These are phyloP conservation scores for Austroboletus eburneus DNA, from an alignment of 768 basidiomycete species.

Conservation along the genomic window DNA sequence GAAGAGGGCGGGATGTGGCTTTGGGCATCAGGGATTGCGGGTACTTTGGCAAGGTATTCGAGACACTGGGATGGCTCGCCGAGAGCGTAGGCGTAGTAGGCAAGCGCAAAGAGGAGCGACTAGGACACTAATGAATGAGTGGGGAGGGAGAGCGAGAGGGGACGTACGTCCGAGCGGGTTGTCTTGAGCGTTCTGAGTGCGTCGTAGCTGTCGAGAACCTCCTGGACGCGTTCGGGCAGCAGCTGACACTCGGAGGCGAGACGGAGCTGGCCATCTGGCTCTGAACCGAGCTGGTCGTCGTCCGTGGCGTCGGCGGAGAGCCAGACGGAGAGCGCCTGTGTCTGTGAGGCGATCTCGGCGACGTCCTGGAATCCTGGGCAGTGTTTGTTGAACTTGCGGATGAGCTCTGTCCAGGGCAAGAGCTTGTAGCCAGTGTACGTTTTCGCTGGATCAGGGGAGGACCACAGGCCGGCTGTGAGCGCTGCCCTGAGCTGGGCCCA, in stretches of 20 bases:
- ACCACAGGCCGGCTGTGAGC: constrained; percentile 74
- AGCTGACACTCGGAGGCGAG: constrained; percentile 58
- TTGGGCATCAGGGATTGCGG: constrained; percentile 50
- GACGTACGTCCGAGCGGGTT: constrained; percentile 57
- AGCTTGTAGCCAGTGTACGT: constrained; percentile 42
- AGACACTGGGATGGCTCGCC: constrained; percentile 64
- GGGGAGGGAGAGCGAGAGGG: background rate
- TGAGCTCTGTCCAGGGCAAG: constrained; percentile 72
- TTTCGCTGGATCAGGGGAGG: constrained; percentile 55
- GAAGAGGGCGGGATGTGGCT: constrained; percentile 46
- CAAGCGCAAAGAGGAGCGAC: constrained; percentile 66
- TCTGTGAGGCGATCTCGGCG: constrained; percentile 64
- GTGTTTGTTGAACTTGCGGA: constrained; percentile 87
- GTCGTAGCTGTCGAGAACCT: constrained; percentile 53
- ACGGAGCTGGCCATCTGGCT: constrained; percentile 30
- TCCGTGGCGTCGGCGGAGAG: constrained; percentile 45
- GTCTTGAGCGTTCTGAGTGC: constrained; percentile 46
- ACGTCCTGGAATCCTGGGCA: constrained; percentile 57
- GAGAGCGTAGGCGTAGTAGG: constrained; percentile 79
- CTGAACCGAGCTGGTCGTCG: constrained; percentile 53
- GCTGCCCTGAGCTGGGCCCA: constrained; percentile 69
- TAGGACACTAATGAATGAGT: constrained; percentile 28
- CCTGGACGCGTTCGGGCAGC: constrained; percentile 51
- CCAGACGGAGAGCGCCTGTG: constrained; percentile 57
- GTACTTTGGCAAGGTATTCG: constrained; percentile 49